These are phyloP conservation scores for Nothopassalora personata DNA, from an alignment of 2,329 filamentous ascomycete species.

Conservation along the genomic window DNA sequence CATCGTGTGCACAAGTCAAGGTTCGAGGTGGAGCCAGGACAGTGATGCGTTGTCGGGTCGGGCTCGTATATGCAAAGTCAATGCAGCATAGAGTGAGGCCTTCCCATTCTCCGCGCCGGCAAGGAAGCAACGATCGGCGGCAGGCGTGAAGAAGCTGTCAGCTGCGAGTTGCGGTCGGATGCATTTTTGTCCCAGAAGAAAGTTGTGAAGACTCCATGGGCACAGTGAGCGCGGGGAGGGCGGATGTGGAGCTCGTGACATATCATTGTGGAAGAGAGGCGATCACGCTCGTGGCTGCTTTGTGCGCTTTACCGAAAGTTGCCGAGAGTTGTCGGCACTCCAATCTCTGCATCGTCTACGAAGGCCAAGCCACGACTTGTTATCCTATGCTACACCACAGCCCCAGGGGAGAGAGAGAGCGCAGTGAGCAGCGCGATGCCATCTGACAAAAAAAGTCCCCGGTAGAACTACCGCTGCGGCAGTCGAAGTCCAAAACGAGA, in stretches of 20 bases:
- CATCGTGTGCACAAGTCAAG: slow-evolving; percentile 13
- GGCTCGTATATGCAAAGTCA: not conserved
- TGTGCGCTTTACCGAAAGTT: not conserved
- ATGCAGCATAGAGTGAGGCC: not conserved
- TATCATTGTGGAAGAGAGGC: not conserved
- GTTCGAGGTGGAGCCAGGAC: not conserved
- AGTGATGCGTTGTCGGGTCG: not conserved
- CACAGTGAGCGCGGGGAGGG: not conserved
- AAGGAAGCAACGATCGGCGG: not conserved
- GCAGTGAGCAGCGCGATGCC: not conserved
- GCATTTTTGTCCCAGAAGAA: not conserved
- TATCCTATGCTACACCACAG: not conserved
- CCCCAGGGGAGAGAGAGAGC: not conserved
- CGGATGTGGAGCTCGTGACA: not conserved
- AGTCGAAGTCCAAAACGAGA: not conserved
- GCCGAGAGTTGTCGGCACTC: not conserved
- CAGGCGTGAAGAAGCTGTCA: not conserved
- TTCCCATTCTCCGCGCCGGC: not conserved
- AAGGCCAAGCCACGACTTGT: not conserved
- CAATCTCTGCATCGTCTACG: not conserved
- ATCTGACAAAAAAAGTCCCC: not conserved
- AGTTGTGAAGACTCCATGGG: not conserved
- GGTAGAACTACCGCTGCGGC: not conserved
- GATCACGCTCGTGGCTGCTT: not conserved
- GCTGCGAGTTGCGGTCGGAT: not conserved